Evolutionary conservation across 805 yeast genomes (phyloP).

Genomic region (Candida argentea): DNA sequence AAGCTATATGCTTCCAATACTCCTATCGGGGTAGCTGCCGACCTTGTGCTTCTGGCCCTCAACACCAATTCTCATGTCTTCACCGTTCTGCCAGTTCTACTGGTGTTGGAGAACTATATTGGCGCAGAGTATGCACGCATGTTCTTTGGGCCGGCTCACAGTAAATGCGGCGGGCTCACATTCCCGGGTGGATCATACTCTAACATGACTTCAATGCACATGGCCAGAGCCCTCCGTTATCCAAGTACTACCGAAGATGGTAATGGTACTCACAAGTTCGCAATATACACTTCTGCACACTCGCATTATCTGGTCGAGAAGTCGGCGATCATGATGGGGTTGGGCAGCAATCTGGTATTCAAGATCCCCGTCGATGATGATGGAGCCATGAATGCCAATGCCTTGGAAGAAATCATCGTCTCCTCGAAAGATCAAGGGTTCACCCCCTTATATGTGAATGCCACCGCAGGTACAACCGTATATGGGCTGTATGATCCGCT

Average conservation of each 20-base stretch:
- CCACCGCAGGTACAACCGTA: conserved; percentile 86
- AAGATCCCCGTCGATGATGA: conserved; percentile 46
- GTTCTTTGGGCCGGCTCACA: conserved; percentile 37
- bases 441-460: conserved; percentile 68
- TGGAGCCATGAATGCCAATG: conserved; percentile 47
- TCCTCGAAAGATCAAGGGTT: conserved; percentile 40
- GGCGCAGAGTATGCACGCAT: conserved; percentile 57
- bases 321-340: conserved; percentile 66
- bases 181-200: conserved; percentile 87
- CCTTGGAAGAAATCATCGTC: conserved; percentile 36
- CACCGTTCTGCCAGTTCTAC: conserved; percentile 74
- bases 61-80: conserved; percentile 83
- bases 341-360: conserved; percentile 55
- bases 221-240: conserved; percentile 55
- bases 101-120: conserved; percentile 63
- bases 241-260: conserved; percentile 67
- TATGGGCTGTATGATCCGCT: conserved; percentile 76
- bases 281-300: conserved; percentile 60
- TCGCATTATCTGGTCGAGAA: conserved; percentile 76
- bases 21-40: conserved; percentile 73
- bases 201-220: conserved; percentile 66
- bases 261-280: conserved; percentile 43
- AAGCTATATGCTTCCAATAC: conserved; percentile 79
- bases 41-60: conserved; percentile 52
- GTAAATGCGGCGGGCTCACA: conserved; percentile 68